Evolutionary conservation across 495 filamentous ascomycete species (phyloP).

Genomic region (Neurospora terricola): DNA sequence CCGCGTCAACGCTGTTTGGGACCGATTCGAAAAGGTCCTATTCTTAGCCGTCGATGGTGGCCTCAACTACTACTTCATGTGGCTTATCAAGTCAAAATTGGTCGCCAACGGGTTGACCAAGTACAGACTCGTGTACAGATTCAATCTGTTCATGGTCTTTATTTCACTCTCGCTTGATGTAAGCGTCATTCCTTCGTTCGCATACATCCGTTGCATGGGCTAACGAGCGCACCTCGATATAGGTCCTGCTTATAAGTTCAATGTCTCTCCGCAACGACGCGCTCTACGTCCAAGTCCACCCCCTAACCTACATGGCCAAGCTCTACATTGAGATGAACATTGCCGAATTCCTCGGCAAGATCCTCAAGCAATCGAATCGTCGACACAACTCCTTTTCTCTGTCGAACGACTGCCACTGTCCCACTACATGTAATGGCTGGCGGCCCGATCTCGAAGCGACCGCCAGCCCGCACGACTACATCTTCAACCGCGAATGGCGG

Average conservation of each 20-base stretch:
- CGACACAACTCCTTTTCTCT: neutral
- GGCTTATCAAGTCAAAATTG: conserved; percentile 33
- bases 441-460: neutral
- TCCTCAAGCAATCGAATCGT: conserved; percentile 14
- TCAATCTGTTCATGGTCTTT: conserved; percentile 41
- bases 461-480: neutral
- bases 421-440: neutral
- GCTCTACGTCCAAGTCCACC: conserved; percentile 42
- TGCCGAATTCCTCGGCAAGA: conserved; percentile 36
- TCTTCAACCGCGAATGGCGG: conserved; percentile 3
- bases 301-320: conserved; percentile 40
- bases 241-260: conserved; percentile 19
- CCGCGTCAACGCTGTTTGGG: conserved; percentile 38
- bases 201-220: neutral
- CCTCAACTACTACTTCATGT: conserved; percentile 42
- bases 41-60: conserved; percentile 35
- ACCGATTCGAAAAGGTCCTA: conserved; percentile 38
- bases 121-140: conserved; percentile 37
- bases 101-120: conserved; percentile 38
- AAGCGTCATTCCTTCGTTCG: neutral
- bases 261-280: conserved; percentile 21
- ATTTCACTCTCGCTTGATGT: conserved; percentile 42
- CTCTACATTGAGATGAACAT: conserved; percentile 46
- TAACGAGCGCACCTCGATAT: neutral
- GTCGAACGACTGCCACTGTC: neutral